Evolutionary conservation across 2,329 filamentous ascomycete genomes (phyloP).

Genomic region (Tolypocladium tundrense): DNA sequence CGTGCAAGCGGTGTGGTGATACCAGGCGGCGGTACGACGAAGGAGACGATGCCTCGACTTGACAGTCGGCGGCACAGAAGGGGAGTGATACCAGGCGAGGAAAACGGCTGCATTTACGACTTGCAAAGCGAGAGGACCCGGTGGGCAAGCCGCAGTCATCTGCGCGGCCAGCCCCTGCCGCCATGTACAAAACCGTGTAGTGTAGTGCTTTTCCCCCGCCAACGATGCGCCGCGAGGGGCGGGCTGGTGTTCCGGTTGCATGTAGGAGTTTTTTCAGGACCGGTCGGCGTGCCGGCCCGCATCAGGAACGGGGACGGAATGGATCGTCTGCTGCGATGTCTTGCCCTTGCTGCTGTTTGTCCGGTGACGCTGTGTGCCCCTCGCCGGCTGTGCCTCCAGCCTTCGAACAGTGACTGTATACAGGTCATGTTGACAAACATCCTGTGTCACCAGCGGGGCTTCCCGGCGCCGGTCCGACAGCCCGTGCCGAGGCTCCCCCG

Average conservation of each 20-base stretch:
- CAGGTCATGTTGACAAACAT: background rate
- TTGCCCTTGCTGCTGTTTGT: too few relatives aligned
- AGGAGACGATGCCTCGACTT: background rate
- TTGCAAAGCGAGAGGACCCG: background rate
- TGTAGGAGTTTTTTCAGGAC: background rate
- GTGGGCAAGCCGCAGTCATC: background rate
- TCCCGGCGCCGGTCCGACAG: too few relatives aligned
- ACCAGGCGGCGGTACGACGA: background rate
- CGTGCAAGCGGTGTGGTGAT: background rate
- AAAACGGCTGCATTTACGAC: background rate
- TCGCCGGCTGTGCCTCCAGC: too few relatives aligned
- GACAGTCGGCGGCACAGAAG: background rate
- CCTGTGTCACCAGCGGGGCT: background rate
- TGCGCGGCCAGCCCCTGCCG: background rate
- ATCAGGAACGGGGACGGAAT: background rate
- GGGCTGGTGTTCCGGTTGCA: constrained; percentile 1
- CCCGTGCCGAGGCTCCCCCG: background rate
- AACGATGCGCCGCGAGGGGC: background rate
- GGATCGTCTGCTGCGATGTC: background rate
- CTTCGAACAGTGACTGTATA: too few relatives aligned
- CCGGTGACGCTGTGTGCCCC: too few relatives aligned
- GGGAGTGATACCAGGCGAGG: background rate
- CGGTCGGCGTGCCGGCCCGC: background rate
- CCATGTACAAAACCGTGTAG: background rate
- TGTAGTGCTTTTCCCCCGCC: background rate